A percentile compares a stretch with the other conserved stretches of the same genome.
Conservation (phyloP, 2,329 filamentous ascomycete genomes). For the Colletotrichum orbiculare region DNA sequence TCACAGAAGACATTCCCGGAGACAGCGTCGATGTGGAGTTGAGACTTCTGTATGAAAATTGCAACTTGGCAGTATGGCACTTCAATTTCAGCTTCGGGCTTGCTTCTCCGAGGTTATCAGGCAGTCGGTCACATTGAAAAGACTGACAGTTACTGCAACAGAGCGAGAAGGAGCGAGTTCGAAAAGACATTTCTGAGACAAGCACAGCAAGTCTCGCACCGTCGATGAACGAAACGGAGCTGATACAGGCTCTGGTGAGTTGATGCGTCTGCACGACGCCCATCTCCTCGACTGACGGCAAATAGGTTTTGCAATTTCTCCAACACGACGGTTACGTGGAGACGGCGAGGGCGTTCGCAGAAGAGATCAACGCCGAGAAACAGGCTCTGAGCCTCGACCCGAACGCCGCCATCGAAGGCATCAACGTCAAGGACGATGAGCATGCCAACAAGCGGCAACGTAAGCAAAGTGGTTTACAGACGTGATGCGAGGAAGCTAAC, state of each 20-base stretch:
- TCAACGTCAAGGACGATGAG: slow-evolving; percentile 81
- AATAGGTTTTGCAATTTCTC: slow-evolving; percentile 81
- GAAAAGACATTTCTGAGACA: slow-evolving; percentile 67
- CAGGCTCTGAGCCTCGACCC: slow-evolving; percentile 72
- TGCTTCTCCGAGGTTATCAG: too few species aligned
- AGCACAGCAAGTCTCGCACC: slow-evolving; percentile 71
- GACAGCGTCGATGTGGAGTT: too few species aligned
- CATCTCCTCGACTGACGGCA: slow-evolving; percentile 18
- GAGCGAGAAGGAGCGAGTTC: slow-evolving; percentile 57
- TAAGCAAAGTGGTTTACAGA: slow-evolving; percentile 54
- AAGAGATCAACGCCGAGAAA: slow-evolving; percentile 82
- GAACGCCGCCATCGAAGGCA: slow-evolving; percentile 61
- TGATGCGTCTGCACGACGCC: neutral
- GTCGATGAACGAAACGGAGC: slow-evolving; percentile 75
- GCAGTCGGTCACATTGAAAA: too few species aligned
- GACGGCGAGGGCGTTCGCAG: slow-evolving; percentile 87
- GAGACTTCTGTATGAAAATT: too few species aligned
- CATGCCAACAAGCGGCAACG: slow-evolving; percentile 89
- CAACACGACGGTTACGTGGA: slow-evolving; percentile 97
- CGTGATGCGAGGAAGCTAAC: slow-evolving; percentile 19
- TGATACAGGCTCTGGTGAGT: slow-evolving; percentile 82
- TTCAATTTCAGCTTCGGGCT: too few species aligned
- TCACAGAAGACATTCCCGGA: too few species aligned
- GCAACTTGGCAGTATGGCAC: too few species aligned
- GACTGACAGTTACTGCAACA: slow-evolving; percentile 4